Percentiles rank a stretch among this genome's conserved stretches.
Evolutionary conservation across 306 rosid species (phyloP).

Genomic region (Acmispon strigosus): DNA sequence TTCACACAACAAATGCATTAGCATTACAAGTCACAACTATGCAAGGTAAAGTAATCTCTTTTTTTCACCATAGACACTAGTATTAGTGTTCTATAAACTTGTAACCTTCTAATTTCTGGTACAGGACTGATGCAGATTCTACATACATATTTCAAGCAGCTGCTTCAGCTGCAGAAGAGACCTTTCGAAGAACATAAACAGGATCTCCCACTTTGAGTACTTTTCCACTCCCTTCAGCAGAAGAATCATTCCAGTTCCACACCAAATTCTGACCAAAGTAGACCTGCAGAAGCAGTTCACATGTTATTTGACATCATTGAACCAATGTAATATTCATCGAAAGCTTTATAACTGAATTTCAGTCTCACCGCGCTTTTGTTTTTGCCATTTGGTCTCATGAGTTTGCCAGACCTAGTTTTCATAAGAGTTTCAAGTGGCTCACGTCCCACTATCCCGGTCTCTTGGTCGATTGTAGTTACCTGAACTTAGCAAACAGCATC

Average conservation of each 20-base stretch:
- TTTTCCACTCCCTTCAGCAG: constrained; percentile 37
- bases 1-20: neutral
- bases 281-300: constrained; percentile 38
- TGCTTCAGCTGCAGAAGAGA: constrained; percentile 57
- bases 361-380: constrained; percentile 54
- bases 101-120: neutral
- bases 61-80: neutral
- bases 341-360: neutral
- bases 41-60: neutral
- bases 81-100: no score
- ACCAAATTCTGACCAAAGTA: constrained; percentile 84
- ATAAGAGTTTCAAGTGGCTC: constrained; percentile 58
- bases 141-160: constrained; percentile 42
- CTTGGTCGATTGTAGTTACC: constrained; percentile 75
- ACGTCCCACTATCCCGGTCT: constrained; percentile 49
- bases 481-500: constrained; percentile 23
- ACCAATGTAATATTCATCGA: neutral
- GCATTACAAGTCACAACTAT: constrained; percentile 2
- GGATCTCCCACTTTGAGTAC: constrained; percentile 52
- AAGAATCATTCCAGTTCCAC: constrained; percentile 57
- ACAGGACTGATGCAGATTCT: neutral
- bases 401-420: constrained; percentile 52
- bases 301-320: constrained; percentile 7
- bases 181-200: constrained; percentile 42
- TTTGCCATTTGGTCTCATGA: constrained; percentile 53